Evolutionary conservation across 2,329 filamentous ascomycete genomes (phyloP).

Genomic region (Tolypocladium inflatum): DNA sequence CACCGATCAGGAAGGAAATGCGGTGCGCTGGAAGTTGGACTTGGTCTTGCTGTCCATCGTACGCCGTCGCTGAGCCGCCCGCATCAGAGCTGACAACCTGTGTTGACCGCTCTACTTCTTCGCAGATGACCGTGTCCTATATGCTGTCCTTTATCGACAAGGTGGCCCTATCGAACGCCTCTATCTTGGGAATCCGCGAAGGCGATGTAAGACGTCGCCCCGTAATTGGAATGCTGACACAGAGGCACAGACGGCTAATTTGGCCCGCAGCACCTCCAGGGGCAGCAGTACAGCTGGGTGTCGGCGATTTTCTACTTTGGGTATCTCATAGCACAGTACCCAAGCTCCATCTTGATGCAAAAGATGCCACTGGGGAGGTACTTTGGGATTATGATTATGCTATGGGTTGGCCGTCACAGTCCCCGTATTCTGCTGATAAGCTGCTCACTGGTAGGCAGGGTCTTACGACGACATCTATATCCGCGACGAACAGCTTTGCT

Average conservation of each 20-base stretch:
- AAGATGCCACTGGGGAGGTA: slow-evolving; percentile 1
- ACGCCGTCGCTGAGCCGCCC: not conserved
- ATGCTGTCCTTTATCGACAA: slow-evolving; percentile 2
- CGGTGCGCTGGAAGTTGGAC: not conserved
- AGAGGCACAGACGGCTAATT: too few species aligned
- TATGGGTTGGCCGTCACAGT: not conserved
- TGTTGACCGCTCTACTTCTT: too few species aligned
- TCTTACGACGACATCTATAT: not conserved
- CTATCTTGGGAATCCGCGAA: slow-evolving; percentile 4
- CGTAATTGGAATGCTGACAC: too few species aligned
- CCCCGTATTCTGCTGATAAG: too few species aligned
- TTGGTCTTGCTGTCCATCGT: not conserved
- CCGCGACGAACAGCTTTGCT: not conserved
- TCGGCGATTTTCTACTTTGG: slow-evolving; percentile 8
- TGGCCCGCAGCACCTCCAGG: not conserved
- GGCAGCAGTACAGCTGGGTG: slow-evolving; percentile 7
- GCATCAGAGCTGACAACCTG: too few species aligned
- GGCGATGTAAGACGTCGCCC: not conserved
- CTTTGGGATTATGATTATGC: not conserved
- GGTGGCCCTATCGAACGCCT: slow-evolving; percentile 7
- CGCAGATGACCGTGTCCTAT: not conserved
- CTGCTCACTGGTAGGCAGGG: not conserved
- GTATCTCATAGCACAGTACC: slow-evolving; percentile 2
- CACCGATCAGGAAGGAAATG: not conserved
- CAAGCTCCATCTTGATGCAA: slow-evolving; percentile 2